Percentiles rank a stretch among this genome's conserved stretches.
phyloP scores from a whole-genome alignment of 768 basidiomycete genomes.

The Chalciporus pseudorubinellus region DNA sequence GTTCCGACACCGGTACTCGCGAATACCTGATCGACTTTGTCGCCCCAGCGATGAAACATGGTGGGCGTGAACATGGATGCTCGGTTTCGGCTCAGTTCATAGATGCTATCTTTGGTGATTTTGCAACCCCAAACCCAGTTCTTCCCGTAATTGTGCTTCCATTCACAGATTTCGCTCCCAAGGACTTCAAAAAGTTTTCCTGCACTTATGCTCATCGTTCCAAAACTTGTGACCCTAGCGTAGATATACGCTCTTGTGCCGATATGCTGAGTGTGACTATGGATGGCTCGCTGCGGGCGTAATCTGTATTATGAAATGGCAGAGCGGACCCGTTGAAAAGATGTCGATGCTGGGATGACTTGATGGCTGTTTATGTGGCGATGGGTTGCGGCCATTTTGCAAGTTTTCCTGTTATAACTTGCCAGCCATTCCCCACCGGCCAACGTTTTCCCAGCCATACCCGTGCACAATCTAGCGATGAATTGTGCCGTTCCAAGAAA shows the following conservation, averaged over 20 bases:
- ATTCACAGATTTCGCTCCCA: neutral
- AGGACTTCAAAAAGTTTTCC: too few species aligned
- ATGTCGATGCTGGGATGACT: conserved; percentile 1
- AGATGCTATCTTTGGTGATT: conserved; percentile 1
- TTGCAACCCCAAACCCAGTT: conserved; percentile 8
- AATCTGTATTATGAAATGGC: neutral
- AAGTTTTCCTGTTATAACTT: neutral
- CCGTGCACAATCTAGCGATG: conserved; percentile 3
- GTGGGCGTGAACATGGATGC: conserved; percentile 16
- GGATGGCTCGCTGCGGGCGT: too few species aligned
- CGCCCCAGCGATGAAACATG: conserved; percentile 14
- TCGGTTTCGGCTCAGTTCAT: neutral
- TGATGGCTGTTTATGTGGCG: conserved; percentile 13
- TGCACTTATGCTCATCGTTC: too few species aligned
- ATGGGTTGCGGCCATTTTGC: neutral
- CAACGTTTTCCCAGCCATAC: neutral
- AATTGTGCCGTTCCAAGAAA: neutral
- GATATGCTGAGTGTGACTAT: too few species aligned
- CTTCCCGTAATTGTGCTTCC: neutral
- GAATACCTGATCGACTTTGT: conserved; percentile 49
- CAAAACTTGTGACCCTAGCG: too few species aligned
- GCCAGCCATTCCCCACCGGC: neutral
- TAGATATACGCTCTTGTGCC: too few species aligned
- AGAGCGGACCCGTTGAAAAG: neutral
- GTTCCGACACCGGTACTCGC: conserved; percentile 36